Conservation (phyloP, 441 rosid genomes). For the Pelargonium fulgidum region DNA sequence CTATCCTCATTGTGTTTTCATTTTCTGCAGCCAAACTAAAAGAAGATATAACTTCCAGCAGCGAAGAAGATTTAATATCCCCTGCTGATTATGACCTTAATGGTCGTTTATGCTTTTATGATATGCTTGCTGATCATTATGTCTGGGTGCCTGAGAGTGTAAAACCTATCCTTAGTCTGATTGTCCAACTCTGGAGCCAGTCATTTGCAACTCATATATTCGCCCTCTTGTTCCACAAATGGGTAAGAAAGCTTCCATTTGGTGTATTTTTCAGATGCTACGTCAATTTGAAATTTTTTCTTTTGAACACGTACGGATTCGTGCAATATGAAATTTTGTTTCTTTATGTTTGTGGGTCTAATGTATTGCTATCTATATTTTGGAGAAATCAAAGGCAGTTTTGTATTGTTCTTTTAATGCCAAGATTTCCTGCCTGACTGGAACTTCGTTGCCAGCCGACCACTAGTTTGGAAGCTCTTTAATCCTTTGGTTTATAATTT, state of each 20-base stretch:
- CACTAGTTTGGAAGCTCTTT: neutral
- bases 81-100: constrained; percentile 36
- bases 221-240: constrained; percentile 81
- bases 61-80: constrained; percentile 52
- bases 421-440: neutral
- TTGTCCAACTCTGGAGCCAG: constrained; percentile 96
- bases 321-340: constrained; percentile 7
- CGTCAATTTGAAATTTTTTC: no score
- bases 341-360: neutral
- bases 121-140: constrained; percentile 88
- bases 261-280: no score
- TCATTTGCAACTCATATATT: constrained; percentile 86
- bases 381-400: neutral
- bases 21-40: constrained; percentile 30
- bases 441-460: neutral
- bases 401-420: neutral
- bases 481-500: neutral
- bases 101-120: constrained; percentile 65
- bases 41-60: constrained; percentile 67
- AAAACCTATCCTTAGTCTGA: constrained; percentile 63
- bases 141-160: constrained; percentile 58
- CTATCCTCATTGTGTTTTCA: constrained; percentile 7
- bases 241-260: constrained; percentile 46
- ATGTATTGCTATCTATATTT: neutral
- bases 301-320: no score